These are phyloP conservation scores for Aureobasidium sp. DNA, from an alignment of 2,329 filamentous ascomycete species.

Conservation along the genomic window DNA sequence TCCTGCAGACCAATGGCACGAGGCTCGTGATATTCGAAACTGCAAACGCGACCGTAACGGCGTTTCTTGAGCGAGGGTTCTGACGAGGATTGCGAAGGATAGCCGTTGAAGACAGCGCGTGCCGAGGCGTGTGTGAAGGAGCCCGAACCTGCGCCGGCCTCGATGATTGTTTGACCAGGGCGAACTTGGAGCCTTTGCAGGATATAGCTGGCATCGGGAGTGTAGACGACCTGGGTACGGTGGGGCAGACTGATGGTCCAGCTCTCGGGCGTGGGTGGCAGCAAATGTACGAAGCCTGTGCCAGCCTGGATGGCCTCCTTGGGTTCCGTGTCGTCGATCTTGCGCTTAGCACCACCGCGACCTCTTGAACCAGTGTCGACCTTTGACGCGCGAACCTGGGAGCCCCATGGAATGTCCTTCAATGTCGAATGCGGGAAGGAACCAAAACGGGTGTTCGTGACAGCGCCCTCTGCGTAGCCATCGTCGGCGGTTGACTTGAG, in stretches of 20 bases:
- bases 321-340: slow-evolving; percentile 41
- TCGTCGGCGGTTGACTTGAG: slow-evolving; percentile 32
- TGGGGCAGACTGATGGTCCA: slow-evolving; percentile 77
- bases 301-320: slow-evolving; percentile 43
- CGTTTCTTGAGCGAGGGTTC: slow-evolving; percentile 22
- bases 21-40: slow-evolving; percentile 71
- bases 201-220: slow-evolving; percentile 78
- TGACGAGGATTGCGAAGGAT: slow-evolving; percentile 34
- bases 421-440: slow-evolving; percentile 51
- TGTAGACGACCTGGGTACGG: slow-evolving; percentile 79
- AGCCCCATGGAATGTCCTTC: slow-evolving; percentile 75
- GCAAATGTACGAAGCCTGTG: slow-evolving; percentile 65
- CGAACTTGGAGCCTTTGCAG: slow-evolving; percentile 65
- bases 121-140: slow-evolving; percentile 75
- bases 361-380: slow-evolving; percentile 89
- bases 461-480: slow-evolving; percentile 35
- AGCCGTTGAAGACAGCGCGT: slow-evolving; percentile 67
- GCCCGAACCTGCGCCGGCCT: slow-evolving; percentile 73
- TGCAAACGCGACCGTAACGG: slow-evolving; percentile 60
- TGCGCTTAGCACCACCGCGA: slow-evolving; percentile 43
- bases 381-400: slow-evolving; percentile 78
- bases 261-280: slow-evolving; percentile 70
- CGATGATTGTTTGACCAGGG: slow-evolving; percentile 65
- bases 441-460: slow-evolving; percentile 85
- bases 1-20: slow-evolving; percentile 59